Conservation (phyloP, 2,329 filamentous ascomycete genomes). For the Aureobasidium sp. region DNA sequence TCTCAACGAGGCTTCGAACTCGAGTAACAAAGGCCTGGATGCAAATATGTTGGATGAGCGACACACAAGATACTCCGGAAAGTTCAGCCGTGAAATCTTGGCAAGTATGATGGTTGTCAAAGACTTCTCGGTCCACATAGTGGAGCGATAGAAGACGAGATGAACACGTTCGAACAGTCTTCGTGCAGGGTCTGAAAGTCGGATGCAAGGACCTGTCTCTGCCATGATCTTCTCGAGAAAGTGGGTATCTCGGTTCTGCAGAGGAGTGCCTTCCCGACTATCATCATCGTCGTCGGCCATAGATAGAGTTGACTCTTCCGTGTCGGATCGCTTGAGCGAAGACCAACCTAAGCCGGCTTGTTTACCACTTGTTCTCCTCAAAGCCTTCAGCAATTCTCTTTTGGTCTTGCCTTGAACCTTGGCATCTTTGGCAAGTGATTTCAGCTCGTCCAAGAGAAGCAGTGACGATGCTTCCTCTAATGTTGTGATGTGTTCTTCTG, state of each 20-base stretch:
- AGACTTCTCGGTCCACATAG: conserved; percentile 96
- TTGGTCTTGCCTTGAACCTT: conserved; percentile 88
- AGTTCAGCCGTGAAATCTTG: conserved; percentile 79
- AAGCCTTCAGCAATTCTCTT: conserved; percentile 64
- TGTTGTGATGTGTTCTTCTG: conserved; percentile 63
- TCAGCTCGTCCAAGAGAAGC: conserved; percentile 81
- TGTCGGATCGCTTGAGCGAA: conserved; percentile 58
- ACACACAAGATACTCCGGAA: conserved; percentile 83
- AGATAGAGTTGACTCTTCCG: conserved; percentile 47
- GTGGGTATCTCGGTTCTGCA: conserved; percentile 61
- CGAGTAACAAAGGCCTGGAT: conserved; percentile 65
- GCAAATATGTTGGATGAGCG: conserved; percentile 83
- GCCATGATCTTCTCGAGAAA: conserved; percentile 71
- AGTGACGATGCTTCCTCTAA: conserved; percentile 78
- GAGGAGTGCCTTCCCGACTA: conserved; percentile 34
- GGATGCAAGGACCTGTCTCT: conserved; percentile 74
- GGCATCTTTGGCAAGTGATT: conserved; percentile 72
- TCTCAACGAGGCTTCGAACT: conserved; percentile 81
- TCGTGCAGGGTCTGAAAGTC: conserved; percentile 64
- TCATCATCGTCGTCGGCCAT: conserved; percentile 30
- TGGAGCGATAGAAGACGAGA: conserved; percentile 90
- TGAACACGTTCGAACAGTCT: conserved; percentile 91
- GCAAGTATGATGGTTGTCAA: conserved; percentile 90
- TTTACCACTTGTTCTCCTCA: conserved; percentile 64
- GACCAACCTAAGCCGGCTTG: conserved; percentile 70